These are phyloP conservation scores for Fomitopsis palustris DNA, from an alignment of 1,284 basidiomycete species.

Conservation along the genomic window DNA sequence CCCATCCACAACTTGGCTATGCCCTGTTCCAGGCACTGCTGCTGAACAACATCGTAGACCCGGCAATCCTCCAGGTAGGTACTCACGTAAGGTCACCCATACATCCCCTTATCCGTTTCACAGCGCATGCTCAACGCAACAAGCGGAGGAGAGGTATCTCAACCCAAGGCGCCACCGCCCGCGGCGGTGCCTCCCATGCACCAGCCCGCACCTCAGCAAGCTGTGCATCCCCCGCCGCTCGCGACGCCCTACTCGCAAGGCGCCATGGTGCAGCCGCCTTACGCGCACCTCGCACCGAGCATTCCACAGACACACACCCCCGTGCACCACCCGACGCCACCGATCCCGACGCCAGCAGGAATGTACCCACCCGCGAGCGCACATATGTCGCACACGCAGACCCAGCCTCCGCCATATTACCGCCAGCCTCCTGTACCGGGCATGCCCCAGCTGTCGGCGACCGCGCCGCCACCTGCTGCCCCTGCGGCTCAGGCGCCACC, in stretches of 20 bases:
- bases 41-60: slow-evolving; percentile 93
- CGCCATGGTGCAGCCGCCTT: slow-evolving; percentile 29
- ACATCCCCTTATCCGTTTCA: neutral
- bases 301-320: slow-evolving; percentile 24
- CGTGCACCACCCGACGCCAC: slow-evolving; percentile 26
- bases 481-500: slow-evolving; percentile 26
- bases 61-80: slow-evolving; percentile 71
- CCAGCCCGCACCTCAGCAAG: slow-evolving; percentile 23
- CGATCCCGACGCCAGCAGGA: slow-evolving; percentile 17
- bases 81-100: neutral
- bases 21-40: slow-evolving; percentile 96
- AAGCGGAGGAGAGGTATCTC: slow-evolving; percentile 3
- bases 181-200: slow-evolving; percentile 6
- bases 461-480: slow-evolving; percentile 11
- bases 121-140: slow-evolving; percentile 62
- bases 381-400: slow-evolving; percentile 33
- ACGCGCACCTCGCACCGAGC: slow-evolving; percentile 28
- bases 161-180: slow-evolving; percentile 2
- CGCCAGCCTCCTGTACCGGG: slow-evolving; percentile 28
- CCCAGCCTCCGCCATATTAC: slow-evolving; percentile 41
- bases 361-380: slow-evolving; percentile 28
- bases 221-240: slow-evolving; percentile 23
- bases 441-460: neutral
- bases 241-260: slow-evolving; percentile 20
- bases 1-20: slow-evolving; percentile 92